Evolutionary conservation across 495 filamentous ascomycete genomes (phyloP).

Genomic region (Niebla homalea): DNA sequence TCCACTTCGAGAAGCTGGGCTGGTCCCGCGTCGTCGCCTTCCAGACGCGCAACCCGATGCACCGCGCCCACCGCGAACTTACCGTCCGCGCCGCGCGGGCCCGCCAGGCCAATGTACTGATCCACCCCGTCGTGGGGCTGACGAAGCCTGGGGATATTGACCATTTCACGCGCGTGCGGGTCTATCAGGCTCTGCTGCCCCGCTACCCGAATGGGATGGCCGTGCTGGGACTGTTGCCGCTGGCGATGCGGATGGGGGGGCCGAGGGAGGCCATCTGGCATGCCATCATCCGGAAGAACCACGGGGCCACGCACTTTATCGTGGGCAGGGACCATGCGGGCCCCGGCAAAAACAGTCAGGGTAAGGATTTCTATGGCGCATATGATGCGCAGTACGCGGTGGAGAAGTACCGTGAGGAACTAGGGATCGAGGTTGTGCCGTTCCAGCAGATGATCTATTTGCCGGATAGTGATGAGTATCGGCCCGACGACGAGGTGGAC

Average conservation of each 20-base stretch:
- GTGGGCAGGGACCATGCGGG: slow-evolving; percentile 96
- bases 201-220: slow-evolving; percentile 99
- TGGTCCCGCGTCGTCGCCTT: slow-evolving; percentile 96
- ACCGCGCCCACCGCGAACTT: slow-evolving; percentile 91
- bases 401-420: slow-evolving; percentile 89
- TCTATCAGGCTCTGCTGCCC: slow-evolving; percentile 92
- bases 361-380: slow-evolving; percentile 92
- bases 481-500: slow-evolving; percentile 77
- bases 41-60: slow-evolving; percentile 97
- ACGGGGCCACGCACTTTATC: slow-evolving; percentile 98
- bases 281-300: slow-evolving; percentile 99
- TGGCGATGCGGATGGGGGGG: slow-evolving; percentile 98
- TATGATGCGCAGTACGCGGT: slow-evolving; percentile 98
- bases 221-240: slow-evolving; percentile 83
- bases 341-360: slow-evolving; percentile 91
- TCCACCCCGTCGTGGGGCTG: slow-evolving; percentile 95
- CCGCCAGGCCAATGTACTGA: slow-evolving; percentile 94
- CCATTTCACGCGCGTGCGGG: slow-evolving; percentile 97
- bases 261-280: slow-evolving; percentile 99
- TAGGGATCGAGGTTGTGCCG: slow-evolving; percentile 95
- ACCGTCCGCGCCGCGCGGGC: slow-evolving; percentile 92
- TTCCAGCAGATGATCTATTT: slow-evolving; percentile 99
- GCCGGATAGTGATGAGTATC: slow-evolving; percentile 92
- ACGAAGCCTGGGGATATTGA: slow-evolving; percentile 99
- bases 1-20: slow-evolving; percentile 98